A percentile compares a stretch with the other conserved stretches of the same genome.
Evolutionary conservation across 768 basidiomycete species (phyloP).

Genomic region (Leucocoprinus sp.): DNA sequence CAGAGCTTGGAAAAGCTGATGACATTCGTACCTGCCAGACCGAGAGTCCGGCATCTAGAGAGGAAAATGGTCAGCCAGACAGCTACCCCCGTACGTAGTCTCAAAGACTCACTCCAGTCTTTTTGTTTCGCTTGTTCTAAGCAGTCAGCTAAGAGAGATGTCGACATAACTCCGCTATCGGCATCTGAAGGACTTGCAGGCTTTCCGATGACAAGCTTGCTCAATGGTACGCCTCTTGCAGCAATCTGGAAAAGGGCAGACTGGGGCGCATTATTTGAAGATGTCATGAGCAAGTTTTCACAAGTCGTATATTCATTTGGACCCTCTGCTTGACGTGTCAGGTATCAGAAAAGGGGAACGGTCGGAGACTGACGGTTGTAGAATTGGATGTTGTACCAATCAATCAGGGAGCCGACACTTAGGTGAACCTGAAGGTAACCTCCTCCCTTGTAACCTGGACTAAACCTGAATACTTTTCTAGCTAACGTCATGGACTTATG

Average conservation of each 20-base stretch:
- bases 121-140: conserved; percentile 47
- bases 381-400: conserved; percentile 52
- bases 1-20: too few relatives aligned
- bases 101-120: conserved; percentile 54
- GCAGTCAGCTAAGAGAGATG: conserved; percentile 50
- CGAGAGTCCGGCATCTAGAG: conserved; percentile 28
- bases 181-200: conserved; percentile 47
- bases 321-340: conserved; percentile 37
- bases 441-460: conserved; percentile 36
- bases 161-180: conserved; percentile 52
- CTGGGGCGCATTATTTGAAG: conserved; percentile 53
- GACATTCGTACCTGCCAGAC: conserved; percentile 21
- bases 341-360: conserved; percentile 1
- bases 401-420: conserved; percentile 48
- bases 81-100: not conserved
- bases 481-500: not conserved
- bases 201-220: conserved; percentile 74
- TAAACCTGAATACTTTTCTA: conserved; percentile 28
- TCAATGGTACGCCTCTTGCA: conserved; percentile 43
- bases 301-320: conserved; percentile 58
- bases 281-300: conserved; percentile 45
- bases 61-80: not conserved
- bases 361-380: conserved; percentile 33
- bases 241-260: conserved; percentile 54
- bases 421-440: conserved; percentile 49